Base-by-base conservation (phyloP, 768 basidiomycete genomes). In the Leucogyrophana mollusca region DNA sequence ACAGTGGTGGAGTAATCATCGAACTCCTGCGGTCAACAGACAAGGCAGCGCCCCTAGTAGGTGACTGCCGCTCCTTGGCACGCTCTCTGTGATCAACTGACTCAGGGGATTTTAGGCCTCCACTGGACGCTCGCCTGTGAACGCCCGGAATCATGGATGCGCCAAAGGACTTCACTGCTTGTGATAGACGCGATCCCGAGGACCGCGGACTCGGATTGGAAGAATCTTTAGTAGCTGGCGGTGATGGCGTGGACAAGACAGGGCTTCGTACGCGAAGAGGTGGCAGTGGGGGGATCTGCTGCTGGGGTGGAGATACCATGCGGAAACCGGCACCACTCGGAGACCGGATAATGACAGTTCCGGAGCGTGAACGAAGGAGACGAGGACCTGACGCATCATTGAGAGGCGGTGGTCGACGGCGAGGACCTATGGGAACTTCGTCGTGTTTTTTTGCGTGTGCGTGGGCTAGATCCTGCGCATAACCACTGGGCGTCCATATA, bases 401-500 rank as follows among this genome's bases (percentile, higher is more conserved):
- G 3, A 43, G 14, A 23, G 37, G 45, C 9, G 35, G 20, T 14
- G 43, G 27, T n/a, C 21, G 46, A 22, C 24, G 45, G 6, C 33
- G 49, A 9, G 18, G 11, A 14, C 47, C 46, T 24, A 14, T 43
- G n/a, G 43, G 47, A n/a, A 13, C 14, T 7, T 46, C 33, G 18
- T 34, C 51, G 2, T 22, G 18, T 38, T 14, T 34, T 14, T 21
- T 50, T 23, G 21, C 39, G 6, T 40, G 38, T 20, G 50, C 16
- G 17, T 36, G 35, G 5, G 49, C 36, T 11, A 61, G 23, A 20
- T 61, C 59, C 32, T 55, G 51, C 9, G 20, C 27, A 34, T 52
- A 50, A 34, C 64, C 66, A 24, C 61, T 65, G 5, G 67, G 64
- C 10, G 66, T 60, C 50, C 54, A 55, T 9, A 60, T 56, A n/a